Evolutionary conservation across 805 yeast genomes (phyloP), one percentile per base, ranked within the genome.

Genomic region (Wickerhamomyces subpelliculosus): DNA sequence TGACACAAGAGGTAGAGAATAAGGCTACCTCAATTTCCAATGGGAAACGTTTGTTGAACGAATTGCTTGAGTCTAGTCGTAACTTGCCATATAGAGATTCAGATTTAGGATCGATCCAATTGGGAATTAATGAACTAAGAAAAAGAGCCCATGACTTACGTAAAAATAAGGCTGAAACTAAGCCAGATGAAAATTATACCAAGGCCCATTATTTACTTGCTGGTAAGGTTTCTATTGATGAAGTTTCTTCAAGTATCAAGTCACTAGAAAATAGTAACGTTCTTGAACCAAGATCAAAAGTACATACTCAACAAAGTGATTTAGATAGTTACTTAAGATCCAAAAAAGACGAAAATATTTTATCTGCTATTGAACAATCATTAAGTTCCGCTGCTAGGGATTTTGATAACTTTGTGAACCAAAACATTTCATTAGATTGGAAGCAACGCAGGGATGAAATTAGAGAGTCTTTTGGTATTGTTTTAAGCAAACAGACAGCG

Each of bases 141-240:
- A 73, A 78, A 49, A 75, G 81, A 43, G 80, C 90, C 0, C 67
- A 66, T 38, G 73, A 68, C 34, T 64, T 81, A 50, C 67, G 87
- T 39, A 71, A 68, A 40, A 56, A 57, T n/a, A 57, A 51, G 27
- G 52, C 54, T 16, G 70, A 67, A 27, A 54, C 55, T 16, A 51
- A 56, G 12, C 64, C 65, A 32, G 48, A 51, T 9, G 58, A 63
- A 31, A 68, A 67, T 5, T 71, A 64, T 51, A 80, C 87, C 3
- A 80, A 78, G 51, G 93, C 85, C 2, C 97, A 93, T 55, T 93
- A 93, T 57, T 64, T 93, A 28, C 65, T 90, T 32, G 96, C 96
- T 6, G 84, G 89, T 1, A 82, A 90, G 52, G 97, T 97, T 1
- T 73, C 85, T 30, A 80, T 90, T 36, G 95, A 86, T 49, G 93